Base-by-base conservation (phyloP, 2,329 filamentous ascomycete genomes). In the Penicillium fuscoglaucum region DNA sequence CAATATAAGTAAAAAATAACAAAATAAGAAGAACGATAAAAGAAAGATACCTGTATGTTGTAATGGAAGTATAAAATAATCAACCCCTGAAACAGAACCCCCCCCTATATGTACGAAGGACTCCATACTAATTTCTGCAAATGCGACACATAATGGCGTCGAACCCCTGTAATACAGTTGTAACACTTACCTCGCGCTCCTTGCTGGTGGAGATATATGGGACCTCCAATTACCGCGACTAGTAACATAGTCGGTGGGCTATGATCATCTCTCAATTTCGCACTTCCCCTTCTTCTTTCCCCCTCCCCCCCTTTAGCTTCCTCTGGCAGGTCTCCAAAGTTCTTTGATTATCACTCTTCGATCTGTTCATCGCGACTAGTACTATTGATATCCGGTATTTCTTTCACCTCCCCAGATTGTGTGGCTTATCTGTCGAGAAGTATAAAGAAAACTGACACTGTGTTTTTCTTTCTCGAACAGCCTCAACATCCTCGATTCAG, bases 181-280 rank as follows among this genome's bases (percentile, higher is more conserved):
- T 57, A 57, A 57, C 54, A 52, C n/a, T 57, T 35, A 55, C 35
- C 51, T 35, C 28, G 37, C 28, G 29, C 47, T 55, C 45, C 56
- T 57, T 52, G 57, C 57, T 24, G 55, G 55, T 57, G 55, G 55
- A 54, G 43, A 45, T 53, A 48, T 53, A 54, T 54, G 21, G 39
- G 52, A 33, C 41, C 39, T 40, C 48, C 37, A 41, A 50, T 55
- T 49, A 28, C 54, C 37, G 49, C 26, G 43, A 47, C 55, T 57
- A 57, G 50, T 54, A 57, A 54, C 49, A 54, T 53, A 52, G 53
- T 56, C 48, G 45, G 52, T 59, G 57, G 57, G 47, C 47, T 55
- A 57, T 41, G 59, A 55, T 59, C 52, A 52, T 49, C 47, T 52
- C 54, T 55, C 35, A 53, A 41, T 48, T 59, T 55, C 46, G 40